These are phyloP conservation scores for Paxillus rubicundulus DNA, from an alignment of 768 basidiomycete species.

Conservation along the genomic window DNA sequence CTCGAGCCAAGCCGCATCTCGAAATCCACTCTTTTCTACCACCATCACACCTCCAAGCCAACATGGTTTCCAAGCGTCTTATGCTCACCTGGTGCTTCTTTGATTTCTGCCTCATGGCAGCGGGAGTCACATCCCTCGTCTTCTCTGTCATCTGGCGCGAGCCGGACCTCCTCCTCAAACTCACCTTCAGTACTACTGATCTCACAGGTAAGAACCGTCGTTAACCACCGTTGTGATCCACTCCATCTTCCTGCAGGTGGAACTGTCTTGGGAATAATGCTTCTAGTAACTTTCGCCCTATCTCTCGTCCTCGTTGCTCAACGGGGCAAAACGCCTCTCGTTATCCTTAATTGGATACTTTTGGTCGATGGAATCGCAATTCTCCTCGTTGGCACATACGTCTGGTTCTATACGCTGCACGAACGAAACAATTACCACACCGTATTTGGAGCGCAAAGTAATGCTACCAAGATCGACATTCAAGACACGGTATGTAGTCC, in stretches of 20 bases:
- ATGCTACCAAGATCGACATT: slow-evolving; percentile 49
- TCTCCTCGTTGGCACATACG: slow-evolving; percentile 61
- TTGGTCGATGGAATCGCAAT: slow-evolving; percentile 60
- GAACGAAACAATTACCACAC: slow-evolving; percentile 66
- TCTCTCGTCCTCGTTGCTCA: slow-evolving; percentile 73
- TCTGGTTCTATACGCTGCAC: slow-evolving; percentile 81
- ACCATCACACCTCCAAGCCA: neutral
- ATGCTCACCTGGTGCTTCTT: slow-evolving; percentile 72
- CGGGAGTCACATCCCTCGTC: slow-evolving; percentile 61
- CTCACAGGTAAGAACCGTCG: slow-evolving; percentile 51
- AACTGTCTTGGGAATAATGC: slow-evolving; percentile 59
- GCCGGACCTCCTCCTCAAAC: slow-evolving; percentile 68
- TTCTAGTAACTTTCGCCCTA: slow-evolving; percentile 65
- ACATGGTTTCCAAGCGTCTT: slow-evolving; percentile 72
- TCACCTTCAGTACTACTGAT: slow-evolving; percentile 58
- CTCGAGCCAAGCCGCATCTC: slow-evolving; percentile 10
- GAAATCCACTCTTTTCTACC: slow-evolving; percentile 8
- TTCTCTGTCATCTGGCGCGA: slow-evolving; percentile 71
- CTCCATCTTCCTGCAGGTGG: slow-evolving; percentile 50
- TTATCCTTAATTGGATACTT: slow-evolving; percentile 74
- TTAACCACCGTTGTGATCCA: neutral
- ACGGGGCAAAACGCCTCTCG: slow-evolving; percentile 65
- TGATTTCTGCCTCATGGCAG: slow-evolving; percentile 66
- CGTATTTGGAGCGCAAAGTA: slow-evolving; percentile 49
- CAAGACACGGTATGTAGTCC: slow-evolving; percentile 65